Evolutionary conservation across 768 basidiomycete species (phyloP).

Genomic region (Lactarius tabidus): DNA sequence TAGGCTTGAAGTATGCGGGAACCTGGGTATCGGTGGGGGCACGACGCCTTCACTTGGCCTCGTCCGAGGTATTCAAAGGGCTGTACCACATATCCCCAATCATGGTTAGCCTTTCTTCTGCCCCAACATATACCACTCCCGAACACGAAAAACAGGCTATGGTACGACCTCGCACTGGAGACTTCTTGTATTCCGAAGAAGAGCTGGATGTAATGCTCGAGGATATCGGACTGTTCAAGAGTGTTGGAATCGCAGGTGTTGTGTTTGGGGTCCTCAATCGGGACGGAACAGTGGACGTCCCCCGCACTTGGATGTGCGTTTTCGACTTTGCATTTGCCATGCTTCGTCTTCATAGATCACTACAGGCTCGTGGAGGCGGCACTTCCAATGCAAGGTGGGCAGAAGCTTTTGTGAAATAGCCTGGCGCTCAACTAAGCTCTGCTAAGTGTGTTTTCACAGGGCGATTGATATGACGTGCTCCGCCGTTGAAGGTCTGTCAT

Average conservation of each 20-base stretch:
- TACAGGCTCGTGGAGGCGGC: slow-evolving; percentile 55
- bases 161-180: slow-evolving; percentile 75
- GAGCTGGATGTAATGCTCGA: slow-evolving; percentile 73
- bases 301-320: slow-evolving; percentile 50
- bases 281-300: slow-evolving; percentile 57
- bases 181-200: slow-evolving; percentile 65
- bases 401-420: not conserved
- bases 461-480: slow-evolving; percentile 72
- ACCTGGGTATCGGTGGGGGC: slow-evolving; percentile 70
- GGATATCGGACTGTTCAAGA: slow-evolving; percentile 62
- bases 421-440: not conserved
- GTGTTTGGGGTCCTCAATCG: slow-evolving; percentile 60
- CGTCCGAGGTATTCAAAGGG: slow-evolving; percentile 51
- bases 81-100: slow-evolving; percentile 50
- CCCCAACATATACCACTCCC: not conserved
- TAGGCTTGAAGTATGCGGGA: slow-evolving; percentile 72
- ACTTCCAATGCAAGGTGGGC: slow-evolving; percentile 56
- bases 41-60: slow-evolving; percentile 80
- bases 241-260: slow-evolving; percentile 55
- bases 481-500: slow-evolving; percentile 45
- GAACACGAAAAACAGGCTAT: slow-evolving; percentile 45
- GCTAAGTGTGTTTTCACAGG: slow-evolving; percentile 69
- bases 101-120: slow-evolving; percentile 48
- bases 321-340: not conserved
- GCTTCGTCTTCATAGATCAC: not conserved